These are phyloP conservation scores for Nigrograna mackinnonii DNA, from an alignment of 2,329 filamentous ascomycete species.

Conservation along the genomic window DNA sequence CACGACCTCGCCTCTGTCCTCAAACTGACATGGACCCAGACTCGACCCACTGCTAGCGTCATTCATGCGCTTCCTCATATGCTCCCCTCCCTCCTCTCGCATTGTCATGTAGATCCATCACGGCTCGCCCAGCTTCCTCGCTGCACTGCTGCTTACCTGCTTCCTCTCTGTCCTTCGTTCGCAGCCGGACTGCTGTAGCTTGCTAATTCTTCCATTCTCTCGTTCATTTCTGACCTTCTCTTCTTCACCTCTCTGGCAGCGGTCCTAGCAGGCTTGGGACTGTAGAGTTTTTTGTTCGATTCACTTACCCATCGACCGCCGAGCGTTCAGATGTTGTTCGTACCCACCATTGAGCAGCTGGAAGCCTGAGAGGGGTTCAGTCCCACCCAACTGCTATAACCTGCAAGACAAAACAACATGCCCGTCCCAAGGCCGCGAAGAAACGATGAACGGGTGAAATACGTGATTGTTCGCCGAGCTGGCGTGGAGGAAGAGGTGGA, in stretches of 20 bases:
- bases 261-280: constrained; percentile 41
- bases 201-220: constrained; percentile 38
- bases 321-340: constrained; percentile 40
- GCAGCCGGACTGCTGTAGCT: constrained; percentile 42
- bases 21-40: constrained; percentile 41
- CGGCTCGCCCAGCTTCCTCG: constrained; percentile 35
- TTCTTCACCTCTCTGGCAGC: constrained; percentile 22
- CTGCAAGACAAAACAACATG: constrained; percentile 28
- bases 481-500: constrained; percentile 16
- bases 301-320: constrained; percentile 22
- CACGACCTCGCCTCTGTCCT: constrained; percentile 25
- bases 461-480: constrained; percentile 31
- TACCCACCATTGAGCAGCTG: constrained; percentile 29
- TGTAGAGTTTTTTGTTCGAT: constrained; percentile 17
- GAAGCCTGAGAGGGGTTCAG: constrained; percentile 36
- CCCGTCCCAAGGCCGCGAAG: constrained; percentile 24
- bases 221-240: constrained; percentile 24
- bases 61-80: constrained; percentile 43
- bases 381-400: constrained; percentile 22
- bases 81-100: constrained; percentile 31
- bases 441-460: constrained; percentile 25
- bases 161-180: constrained; percentile 31
- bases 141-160: constrained; percentile 28
- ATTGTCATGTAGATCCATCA: constrained; percentile 37
- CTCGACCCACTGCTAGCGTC: constrained; percentile 37